Evolutionary conservation across 2,329 filamentous ascomycete species (phyloP).

Genomic region (Aaosphaeria pasadenensis): DNA sequence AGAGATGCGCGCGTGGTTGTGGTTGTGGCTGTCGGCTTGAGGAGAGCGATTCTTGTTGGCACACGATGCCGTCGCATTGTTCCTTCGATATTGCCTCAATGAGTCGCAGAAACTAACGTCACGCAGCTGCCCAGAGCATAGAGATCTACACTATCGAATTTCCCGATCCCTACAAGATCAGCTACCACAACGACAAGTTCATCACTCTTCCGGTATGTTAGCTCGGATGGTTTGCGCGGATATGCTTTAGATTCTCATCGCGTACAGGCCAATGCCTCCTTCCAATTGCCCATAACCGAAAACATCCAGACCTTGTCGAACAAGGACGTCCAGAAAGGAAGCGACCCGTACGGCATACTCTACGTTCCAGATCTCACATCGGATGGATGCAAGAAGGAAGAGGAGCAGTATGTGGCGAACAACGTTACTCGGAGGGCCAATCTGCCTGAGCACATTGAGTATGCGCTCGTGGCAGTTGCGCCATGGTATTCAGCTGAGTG

Average conservation of each 20-base stretch:
- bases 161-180: slow-evolving; percentile 28
- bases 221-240: no score
- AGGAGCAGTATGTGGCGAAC: slow-evolving; percentile 64
- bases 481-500: slow-evolving; percentile 80
- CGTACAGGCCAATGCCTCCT: slow-evolving; percentile 24
- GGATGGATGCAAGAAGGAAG: slow-evolving; percentile 62
- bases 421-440: slow-evolving; percentile 73
- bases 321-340: slow-evolving; percentile 60
- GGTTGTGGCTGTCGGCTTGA: no score
- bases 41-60: no score
- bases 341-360: slow-evolving; percentile 71
- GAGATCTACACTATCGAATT: slow-evolving; percentile 36
- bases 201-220: slow-evolving; percentile 7
- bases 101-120: background rate
- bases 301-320: slow-evolving; percentile 76
- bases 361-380: slow-evolving; percentile 73
- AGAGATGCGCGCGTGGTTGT: no score
- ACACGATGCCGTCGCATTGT: no score
- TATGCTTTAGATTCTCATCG: no score
- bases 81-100: no score
- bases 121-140: slow-evolving; percentile 32
- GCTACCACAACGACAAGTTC: slow-evolving; percentile 29
- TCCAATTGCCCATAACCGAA: slow-evolving; percentile 35
- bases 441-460: slow-evolving; percentile 60
- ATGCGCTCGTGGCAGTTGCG: slow-evolving; percentile 75